Percentiles rank a stretch among this genome's conserved stretches.
Evolutionary conservation across 1,139 yeast species (phyloP).

Genomic region (Candida pseudoviswanathii): DNA sequence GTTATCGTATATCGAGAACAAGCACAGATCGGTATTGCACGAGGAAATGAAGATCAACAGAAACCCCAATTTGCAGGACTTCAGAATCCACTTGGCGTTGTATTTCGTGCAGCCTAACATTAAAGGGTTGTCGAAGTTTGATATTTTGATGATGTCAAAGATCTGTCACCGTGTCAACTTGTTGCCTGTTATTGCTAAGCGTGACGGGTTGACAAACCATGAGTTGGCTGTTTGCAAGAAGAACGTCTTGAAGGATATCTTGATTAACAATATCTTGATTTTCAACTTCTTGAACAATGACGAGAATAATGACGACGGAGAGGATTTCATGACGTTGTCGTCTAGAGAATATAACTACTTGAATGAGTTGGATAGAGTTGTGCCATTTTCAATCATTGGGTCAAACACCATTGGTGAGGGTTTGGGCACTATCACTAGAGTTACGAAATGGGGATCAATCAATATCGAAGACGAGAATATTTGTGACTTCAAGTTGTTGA

Average conservation of each 20-base stretch:
- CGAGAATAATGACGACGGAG: conserved; percentile 6
- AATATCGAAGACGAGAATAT: conserved; percentile 49
- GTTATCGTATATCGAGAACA: conserved; percentile 47
- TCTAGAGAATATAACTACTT: conserved; percentile 17
- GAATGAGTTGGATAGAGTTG: conserved; percentile 16
- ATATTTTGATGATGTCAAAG: conserved; percentile 51
- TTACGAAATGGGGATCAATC: conserved; percentile 20
- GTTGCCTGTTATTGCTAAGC: conserved; percentile 44
- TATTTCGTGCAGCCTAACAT: conserved; percentile 63
- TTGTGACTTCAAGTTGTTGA: conserved; percentile 60
- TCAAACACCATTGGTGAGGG: conserved; percentile 9
- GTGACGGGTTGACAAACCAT: conserved; percentile 54
- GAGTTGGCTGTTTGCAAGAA: conserved; percentile 49
- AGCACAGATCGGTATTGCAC: conserved; percentile 54
- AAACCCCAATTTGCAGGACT: conserved; percentile 54
- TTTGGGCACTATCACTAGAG: conserved; percentile 13
- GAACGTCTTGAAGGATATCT: conserved; percentile 46
- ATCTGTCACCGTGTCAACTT: conserved; percentile 56
- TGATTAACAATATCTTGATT: conserved; percentile 43
- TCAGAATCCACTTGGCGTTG: conserved; percentile 63
- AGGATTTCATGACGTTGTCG: conserved; percentile 8
- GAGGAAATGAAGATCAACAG: conserved; percentile 66
- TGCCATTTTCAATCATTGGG: conserved; percentile 28
- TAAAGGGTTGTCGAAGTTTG: conserved; percentile 46
- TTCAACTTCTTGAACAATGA: conserved; percentile 43